Percentiles rank a stretch among this genome's conserved stretches.
These are phyloP conservation scores for Moesziomyces sp. DNA, from an alignment of 1,284 basidiomycete genomes.

Conservation along the genomic window DNA sequence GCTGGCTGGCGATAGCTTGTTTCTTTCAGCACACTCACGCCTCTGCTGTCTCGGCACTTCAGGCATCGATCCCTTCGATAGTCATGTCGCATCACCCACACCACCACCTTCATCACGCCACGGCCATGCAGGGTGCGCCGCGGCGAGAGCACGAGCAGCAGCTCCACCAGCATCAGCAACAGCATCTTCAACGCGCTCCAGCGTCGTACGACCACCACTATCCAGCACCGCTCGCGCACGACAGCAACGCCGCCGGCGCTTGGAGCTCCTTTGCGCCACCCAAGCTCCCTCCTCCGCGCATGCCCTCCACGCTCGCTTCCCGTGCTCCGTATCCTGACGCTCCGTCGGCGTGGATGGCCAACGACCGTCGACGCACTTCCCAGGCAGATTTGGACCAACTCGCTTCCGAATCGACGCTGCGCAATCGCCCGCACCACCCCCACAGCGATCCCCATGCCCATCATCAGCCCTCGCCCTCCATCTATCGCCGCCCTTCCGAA, in stretches of 20 bases:
- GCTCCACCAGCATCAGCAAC: slow-evolving; percentile 1
- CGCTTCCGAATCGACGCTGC: not conserved
- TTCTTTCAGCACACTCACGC: not conserved
- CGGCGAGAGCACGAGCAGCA: slow-evolving; percentile 9
- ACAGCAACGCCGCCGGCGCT: not conserved
- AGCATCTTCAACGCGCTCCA: slow-evolving; percentile 1
- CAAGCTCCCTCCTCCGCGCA: slow-evolving; percentile 21
- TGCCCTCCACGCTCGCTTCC: not conserved
- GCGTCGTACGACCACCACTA: slow-evolving; percentile 8
- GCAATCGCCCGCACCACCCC: not conserved
- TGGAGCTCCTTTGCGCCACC: slow-evolving; percentile 20
- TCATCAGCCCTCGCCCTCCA: slow-evolving; percentile 2
- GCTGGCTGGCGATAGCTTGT: no score
- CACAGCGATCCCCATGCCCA: slow-evolving; percentile 2
- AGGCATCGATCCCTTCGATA: not conserved
- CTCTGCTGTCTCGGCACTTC: not conserved
- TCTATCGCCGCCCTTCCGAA: slow-evolving; percentile 11
- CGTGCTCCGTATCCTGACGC: slow-evolving; percentile 5
- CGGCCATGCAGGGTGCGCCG: not conserved
- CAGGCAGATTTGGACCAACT: not conserved
- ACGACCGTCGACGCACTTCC: slow-evolving; percentile 6
- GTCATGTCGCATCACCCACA: slow-evolving; percentile 9
- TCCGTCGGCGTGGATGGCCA: not conserved
- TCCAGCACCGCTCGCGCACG: not conserved
- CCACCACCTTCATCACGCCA: slow-evolving; percentile 1